Conservation (phyloP, 1,284 basidiomycete species). For the Stereum hirsutum region DNA sequence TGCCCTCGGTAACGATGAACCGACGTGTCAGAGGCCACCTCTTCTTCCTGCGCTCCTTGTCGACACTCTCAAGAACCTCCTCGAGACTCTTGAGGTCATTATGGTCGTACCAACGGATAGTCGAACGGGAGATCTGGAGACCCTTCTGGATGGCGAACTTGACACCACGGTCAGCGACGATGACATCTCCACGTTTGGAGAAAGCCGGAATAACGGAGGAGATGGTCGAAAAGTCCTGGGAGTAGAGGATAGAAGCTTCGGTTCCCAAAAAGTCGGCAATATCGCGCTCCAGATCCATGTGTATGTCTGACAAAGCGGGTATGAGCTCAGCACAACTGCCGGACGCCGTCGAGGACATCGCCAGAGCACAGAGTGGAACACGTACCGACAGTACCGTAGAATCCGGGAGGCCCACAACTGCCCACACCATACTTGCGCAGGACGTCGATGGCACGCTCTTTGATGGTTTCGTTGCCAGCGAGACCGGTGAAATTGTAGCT, state of each 20-base stretch:
- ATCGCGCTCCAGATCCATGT: constrained; percentile 82
- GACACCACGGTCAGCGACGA: constrained; percentile 93
- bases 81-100: constrained; percentile 91
- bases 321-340: constrained; percentile 16
- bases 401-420: constrained; percentile 94
- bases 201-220: constrained; percentile 96
- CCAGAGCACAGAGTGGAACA: too few species aligned
- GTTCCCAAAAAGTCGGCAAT: constrained; percentile 89
- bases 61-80: constrained; percentile 75
- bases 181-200: constrained; percentile 95
- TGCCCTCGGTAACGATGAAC: constrained; percentile 96
- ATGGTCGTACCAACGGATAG: constrained; percentile 93
- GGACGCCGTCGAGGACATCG: constrained; percentile 32
- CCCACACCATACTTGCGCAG: constrained; percentile 93
- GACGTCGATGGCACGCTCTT: constrained; percentile 78
- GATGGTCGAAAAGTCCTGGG: constrained; percentile 89
- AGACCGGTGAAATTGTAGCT: constrained; percentile 93
- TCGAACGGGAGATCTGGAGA: constrained; percentile 92
- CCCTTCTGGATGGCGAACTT: constrained; percentile 97
- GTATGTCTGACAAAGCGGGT: constrained; percentile 61
- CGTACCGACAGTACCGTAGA: constrained; percentile 92
- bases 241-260: constrained; percentile 87
- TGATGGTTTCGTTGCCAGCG: constrained; percentile 82
- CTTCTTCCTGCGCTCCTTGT: constrained; percentile 84
- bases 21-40: constrained; percentile 77